Conservation (phyloP, 352 stramenopile species). For the Pythium periplocum region DNA sequence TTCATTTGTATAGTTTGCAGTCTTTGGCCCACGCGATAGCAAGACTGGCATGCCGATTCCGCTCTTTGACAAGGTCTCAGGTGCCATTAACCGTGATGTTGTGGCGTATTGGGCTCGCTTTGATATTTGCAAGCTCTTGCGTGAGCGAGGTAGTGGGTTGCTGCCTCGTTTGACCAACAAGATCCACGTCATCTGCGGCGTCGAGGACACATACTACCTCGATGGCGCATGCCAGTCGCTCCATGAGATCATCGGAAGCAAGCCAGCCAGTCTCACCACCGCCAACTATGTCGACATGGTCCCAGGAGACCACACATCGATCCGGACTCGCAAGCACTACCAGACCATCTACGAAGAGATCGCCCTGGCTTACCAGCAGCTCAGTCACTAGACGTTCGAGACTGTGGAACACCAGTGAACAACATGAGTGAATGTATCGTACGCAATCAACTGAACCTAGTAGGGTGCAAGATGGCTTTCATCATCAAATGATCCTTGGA, state of each 20-base stretch:
- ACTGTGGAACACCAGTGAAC: no score
- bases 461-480: no score
- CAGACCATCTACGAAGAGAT: slow-evolving; percentile 60
- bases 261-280: slow-evolving; percentile 16
- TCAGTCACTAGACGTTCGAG: no score
- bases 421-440: no score
- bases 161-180: slow-evolving; percentile 43
- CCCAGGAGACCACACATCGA: slow-evolving; percentile 63
- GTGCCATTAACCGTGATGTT: slow-evolving; percentile 55
- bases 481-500: no score
- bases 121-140: slow-evolving; percentile 60
- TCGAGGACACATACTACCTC: slow-evolving; percentile 77
- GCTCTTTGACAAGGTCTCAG: slow-evolving; percentile 71
- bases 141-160: slow-evolving; percentile 29
- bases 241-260: slow-evolving; percentile 38
- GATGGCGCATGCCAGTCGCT: slow-evolving; percentile 57
- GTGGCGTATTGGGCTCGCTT: slow-evolving; percentile 53
- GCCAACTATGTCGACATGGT: slow-evolving; percentile 68
- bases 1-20: slow-evolving; percentile 29
- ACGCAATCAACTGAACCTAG: no score
- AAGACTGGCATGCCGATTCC: slow-evolving; percentile 46
- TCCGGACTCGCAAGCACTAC: slow-evolving; percentile 66
- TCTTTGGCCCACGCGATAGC: slow-evolving; percentile 51
- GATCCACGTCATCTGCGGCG: slow-evolving; percentile 65
- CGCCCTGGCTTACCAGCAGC: slow-evolving; percentile 18